A percentile compares a stretch with the other conserved stretches of the same genome.
These are phyloP conservation scores for Pythium monospermum DNA, from an alignment of 352 stramenopile species.

Conservation along the genomic window DNA sequence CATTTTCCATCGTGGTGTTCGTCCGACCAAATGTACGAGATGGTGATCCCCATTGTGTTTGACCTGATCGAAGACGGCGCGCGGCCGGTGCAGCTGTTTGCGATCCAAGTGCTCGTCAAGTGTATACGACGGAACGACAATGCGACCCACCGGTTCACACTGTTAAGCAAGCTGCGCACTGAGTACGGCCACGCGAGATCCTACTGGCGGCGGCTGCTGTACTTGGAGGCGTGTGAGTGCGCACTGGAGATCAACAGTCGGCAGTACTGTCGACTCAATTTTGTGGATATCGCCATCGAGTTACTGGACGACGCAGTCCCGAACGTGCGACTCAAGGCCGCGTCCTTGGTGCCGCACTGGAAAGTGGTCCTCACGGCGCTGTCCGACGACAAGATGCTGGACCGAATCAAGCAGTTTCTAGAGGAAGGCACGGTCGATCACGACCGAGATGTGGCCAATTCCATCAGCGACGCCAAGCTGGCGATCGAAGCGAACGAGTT, in stretches of 20 bases:
- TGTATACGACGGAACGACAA: constrained; percentile 69
- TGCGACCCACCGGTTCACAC: constrained; percentile 57
- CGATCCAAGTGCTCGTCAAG: constrained; percentile 56
- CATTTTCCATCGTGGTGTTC: constrained; percentile 56
- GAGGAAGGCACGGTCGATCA: constrained; percentile 53
- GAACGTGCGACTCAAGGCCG: constrained; percentile 73
- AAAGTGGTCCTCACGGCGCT: constrained; percentile 47
- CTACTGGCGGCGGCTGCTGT: constrained; percentile 74
- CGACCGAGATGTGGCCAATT: constrained; percentile 61
- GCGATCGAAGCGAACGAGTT: constrained; percentile 37
- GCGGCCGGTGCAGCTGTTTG: constrained; percentile 63
- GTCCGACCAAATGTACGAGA: constrained; percentile 61
- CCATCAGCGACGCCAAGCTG: constrained; percentile 39
- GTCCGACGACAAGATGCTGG: constrained; percentile 64
- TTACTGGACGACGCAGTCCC: constrained; percentile 67
- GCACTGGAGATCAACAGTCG: constrained; percentile 62
- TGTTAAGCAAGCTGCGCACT: constrained; percentile 59
- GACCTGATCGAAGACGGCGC: constrained; percentile 73
- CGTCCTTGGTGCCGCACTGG: constrained; percentile 59
- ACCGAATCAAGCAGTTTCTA: constrained; percentile 64
- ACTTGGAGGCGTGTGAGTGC: constrained; percentile 61
- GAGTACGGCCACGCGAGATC: constrained; percentile 72
- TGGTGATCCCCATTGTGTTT: constrained; percentile 72
- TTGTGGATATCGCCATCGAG: constrained; percentile 70
- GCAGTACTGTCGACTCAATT: constrained; percentile 72